Conservation (phyloP, 2,329 filamentous ascomycete genomes). For the Phialophora verrucosa region DNA sequence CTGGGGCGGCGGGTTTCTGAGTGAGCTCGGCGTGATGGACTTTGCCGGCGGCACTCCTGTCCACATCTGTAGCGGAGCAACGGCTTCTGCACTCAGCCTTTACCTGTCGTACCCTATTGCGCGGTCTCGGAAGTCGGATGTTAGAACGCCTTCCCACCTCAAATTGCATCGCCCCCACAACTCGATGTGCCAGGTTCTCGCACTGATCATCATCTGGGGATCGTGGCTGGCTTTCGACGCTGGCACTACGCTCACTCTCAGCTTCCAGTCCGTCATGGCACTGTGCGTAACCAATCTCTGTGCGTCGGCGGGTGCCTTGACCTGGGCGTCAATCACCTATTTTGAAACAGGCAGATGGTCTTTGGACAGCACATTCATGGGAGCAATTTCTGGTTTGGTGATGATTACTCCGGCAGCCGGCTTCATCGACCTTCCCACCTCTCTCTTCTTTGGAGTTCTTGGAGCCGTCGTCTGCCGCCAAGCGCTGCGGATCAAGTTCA, state of each 20-base stretch:
- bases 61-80: slow-evolving; percentile 71
- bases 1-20: slow-evolving; percentile 78
- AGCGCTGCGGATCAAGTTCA: slow-evolving; percentile 60
- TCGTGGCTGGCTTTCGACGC: slow-evolving; percentile 60
- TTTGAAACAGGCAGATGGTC: slow-evolving; percentile 54
- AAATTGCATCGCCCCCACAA: slow-evolving; percentile 57
- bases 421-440: slow-evolving; percentile 57
- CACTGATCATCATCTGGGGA: slow-evolving; percentile 59
- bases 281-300: slow-evolving; percentile 58
- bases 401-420: slow-evolving; percentile 60
- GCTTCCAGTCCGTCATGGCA: slow-evolving; percentile 58
- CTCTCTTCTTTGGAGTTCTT: slow-evolving; percentile 56
- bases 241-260: slow-evolving; percentile 56
- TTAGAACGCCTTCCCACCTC: slow-evolving; percentile 53
- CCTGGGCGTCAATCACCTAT: slow-evolving; percentile 56
- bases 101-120: slow-evolving; percentile 59
- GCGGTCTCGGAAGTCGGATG: slow-evolving; percentile 52
- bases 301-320: slow-evolving; percentile 54
- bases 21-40: slow-evolving; percentile 70
- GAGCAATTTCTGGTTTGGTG: slow-evolving; percentile 59
- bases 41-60: slow-evolving; percentile 78
- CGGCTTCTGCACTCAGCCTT: slow-evolving; percentile 50
- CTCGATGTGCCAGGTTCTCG: slow-evolving; percentile 55
- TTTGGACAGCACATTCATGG: slow-evolving; percentile 59
- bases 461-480: slow-evolving; percentile 58